Conservation (phyloP, 163 green algal genomes). For the Scenedesmus sp. region DNA sequence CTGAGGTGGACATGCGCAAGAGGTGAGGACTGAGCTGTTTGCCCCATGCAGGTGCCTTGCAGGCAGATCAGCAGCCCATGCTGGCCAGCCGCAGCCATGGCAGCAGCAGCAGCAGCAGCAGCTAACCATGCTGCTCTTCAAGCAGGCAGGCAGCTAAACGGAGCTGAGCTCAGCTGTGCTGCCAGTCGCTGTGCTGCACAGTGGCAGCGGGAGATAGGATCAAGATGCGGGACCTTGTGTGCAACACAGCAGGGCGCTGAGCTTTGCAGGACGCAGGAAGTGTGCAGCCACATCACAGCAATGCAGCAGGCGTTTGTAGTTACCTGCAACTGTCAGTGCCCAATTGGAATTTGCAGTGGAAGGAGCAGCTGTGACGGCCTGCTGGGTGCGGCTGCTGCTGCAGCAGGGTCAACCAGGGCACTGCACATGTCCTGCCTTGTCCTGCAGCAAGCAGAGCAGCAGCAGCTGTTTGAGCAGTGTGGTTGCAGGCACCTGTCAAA, state of each 20-base stretch:
- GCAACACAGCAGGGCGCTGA: not conserved
- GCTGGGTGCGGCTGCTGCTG: not conserved
- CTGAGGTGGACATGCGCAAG: conserved; percentile 98
- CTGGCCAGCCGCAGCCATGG: conserved; percentile 25
- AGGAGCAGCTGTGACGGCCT: not conserved
- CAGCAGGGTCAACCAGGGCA: not conserved
- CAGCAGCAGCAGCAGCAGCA: conserved; percentile 9
- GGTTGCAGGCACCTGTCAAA: not conserved
- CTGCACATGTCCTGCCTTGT: not conserved
- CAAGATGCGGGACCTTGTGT: too few species aligned
- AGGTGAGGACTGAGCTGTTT: conserved; percentile 64
- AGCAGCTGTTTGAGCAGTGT: not conserved
- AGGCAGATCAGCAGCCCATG: conserved; percentile 3
- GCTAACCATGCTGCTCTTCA: not conserved
- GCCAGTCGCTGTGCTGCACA: not conserved
- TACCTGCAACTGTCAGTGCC: not conserved
- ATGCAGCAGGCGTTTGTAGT: not conserved
- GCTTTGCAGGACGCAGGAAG: not conserved
- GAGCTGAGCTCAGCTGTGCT: not conserved
- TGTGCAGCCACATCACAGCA: not conserved
- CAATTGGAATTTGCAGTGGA: not conserved
- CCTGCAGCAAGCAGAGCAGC: not conserved
- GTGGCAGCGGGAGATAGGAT: not conserved
- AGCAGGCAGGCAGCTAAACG: not conserved
- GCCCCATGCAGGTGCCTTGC: conserved; percentile 14